Evolutionary conservation across 805 yeast species (phyloP).

Genomic region (Jamesozyma hellenica): DNA sequence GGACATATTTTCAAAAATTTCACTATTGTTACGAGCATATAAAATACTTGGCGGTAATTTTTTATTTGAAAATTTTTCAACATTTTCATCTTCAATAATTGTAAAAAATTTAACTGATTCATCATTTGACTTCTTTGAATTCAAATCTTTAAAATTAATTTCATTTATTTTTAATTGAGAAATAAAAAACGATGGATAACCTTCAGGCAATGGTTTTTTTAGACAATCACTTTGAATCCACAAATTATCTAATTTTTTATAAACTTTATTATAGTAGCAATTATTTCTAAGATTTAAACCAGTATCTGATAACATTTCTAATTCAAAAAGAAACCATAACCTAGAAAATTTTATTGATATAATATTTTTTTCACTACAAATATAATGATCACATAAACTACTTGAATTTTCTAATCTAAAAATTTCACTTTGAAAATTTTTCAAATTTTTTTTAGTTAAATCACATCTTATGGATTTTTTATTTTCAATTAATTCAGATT

Average conservation of each 20-base stretch:
- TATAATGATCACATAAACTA: conserved; percentile 12
- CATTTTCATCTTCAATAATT: conserved; percentile 7
- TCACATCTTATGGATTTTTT: background rate
- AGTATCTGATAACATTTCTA: conserved; percentile 22
- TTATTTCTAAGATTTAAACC: conserved; percentile 20
- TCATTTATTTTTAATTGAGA: conserved; percentile 4
- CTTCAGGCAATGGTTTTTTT: conserved; percentile 4
- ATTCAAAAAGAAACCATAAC: conserved; percentile 26
- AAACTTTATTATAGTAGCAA: conserved; percentile 22
- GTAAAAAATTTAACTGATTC: conserved; percentile 8
- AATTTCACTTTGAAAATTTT: conserved; percentile 15
- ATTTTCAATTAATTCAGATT: background rate
- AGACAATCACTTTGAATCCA: conserved; percentile 17
- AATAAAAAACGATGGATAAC: background rate
- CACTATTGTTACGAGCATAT: conserved; percentile 11
- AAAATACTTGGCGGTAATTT: conserved; percentile 14
- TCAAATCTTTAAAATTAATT: no score
- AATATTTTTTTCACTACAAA: conserved; percentile 13
- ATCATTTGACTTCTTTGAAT: conserved; percentile 3
- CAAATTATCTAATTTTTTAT: conserved; percentile 12
- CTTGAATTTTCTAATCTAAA: conserved; percentile 9
- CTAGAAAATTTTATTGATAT: conserved; percentile 8
- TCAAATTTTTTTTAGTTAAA: conserved; percentile 14
- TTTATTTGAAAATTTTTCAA: background rate
- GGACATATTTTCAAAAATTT: conserved; percentile 14